Conservation (phyloP, 2,329 filamentous ascomycete genomes). For the Parascedosporium putredinis region DNA sequence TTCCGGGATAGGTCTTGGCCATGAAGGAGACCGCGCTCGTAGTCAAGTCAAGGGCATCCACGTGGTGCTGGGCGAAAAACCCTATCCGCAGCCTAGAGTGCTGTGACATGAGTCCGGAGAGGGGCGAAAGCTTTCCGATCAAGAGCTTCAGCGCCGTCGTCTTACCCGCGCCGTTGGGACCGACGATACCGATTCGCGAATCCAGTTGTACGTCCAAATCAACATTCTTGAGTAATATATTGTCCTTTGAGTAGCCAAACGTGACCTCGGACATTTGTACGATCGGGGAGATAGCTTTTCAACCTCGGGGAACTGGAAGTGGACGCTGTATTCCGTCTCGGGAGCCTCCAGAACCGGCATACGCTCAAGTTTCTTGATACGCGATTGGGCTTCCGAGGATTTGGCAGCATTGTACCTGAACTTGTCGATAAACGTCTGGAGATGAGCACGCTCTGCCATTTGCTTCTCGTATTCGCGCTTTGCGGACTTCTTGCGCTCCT, state of each 20-base stretch:
- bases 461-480: slow-evolving; percentile 98
- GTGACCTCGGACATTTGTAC: slow-evolving; percentile 91
- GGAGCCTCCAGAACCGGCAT: slow-evolving; percentile 89
- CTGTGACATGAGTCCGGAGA: slow-evolving; percentile 73
- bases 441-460: slow-evolving; percentile 83
- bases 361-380: slow-evolving; percentile 97
- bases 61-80: slow-evolving; percentile 97
- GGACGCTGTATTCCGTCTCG: slow-evolving; percentile 88
- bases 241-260: slow-evolving; percentile 79
- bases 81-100: slow-evolving; percentile 83
- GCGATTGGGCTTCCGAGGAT: slow-evolving; percentile 93
- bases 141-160: slow-evolving; percentile 98
- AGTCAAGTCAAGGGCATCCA: slow-evolving; percentile 86
- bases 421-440: slow-evolving; percentile 98
- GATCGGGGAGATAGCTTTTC: slow-evolving; percentile 97
- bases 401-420: slow-evolving; percentile 99
- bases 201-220: slow-evolving; percentile 96
- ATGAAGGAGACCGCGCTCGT: slow-evolving; percentile 91
- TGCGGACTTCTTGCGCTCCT: slow-evolving; percentile 92
- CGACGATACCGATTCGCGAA: slow-evolving; percentile 97
- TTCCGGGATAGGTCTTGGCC: slow-evolving; percentile 82
- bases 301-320: slow-evolving; percentile 95
- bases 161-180: slow-evolving; percentile 96
- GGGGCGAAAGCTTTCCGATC: slow-evolving; percentile 70
- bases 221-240: slow-evolving; percentile 70